Evolutionary conservation across 1,284 basidiomycete species (phyloP).

Genomic region (Sanghuangporus weigelae): DNA sequence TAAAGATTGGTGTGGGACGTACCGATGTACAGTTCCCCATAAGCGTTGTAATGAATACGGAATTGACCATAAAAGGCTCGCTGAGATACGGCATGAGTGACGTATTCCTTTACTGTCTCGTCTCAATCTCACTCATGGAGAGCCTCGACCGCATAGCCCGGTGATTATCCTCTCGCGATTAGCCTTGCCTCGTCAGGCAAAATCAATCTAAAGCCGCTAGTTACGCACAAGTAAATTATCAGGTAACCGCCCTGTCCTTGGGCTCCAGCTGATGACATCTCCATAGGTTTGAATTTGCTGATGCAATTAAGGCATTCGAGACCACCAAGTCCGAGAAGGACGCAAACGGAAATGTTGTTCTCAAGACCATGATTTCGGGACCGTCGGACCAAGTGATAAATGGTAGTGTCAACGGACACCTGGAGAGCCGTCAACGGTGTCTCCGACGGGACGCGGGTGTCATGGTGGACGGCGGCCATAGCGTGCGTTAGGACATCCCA

Average conservation of each 20-base stretch:
- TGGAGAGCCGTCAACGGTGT: not conserved
- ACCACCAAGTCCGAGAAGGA: slow-evolving; percentile 76
- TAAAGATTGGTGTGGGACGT: slow-evolving; percentile 69
- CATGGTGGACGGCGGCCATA: no score
- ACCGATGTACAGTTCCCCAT: slow-evolving; percentile 59
- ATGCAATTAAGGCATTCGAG: slow-evolving; percentile 77
- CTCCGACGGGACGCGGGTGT: no score
- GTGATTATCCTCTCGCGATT: slow-evolving; percentile 85
- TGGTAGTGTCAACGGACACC: not conserved
- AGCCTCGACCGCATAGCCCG: slow-evolving; percentile 43
- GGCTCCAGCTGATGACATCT: no score
- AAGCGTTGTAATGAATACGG: slow-evolving; percentile 61
- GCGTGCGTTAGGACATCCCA: no score
- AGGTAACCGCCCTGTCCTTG: not conserved
- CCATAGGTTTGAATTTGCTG: slow-evolving; percentile 64
- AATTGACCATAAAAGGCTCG: slow-evolving; percentile 77
- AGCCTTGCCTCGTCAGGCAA: slow-evolving; percentile 73
- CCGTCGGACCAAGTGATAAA: not conserved
- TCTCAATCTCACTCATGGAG: not conserved
- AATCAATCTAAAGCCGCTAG: slow-evolving; percentile 82
- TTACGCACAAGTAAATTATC: slow-evolving; percentile 69
- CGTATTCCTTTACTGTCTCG: slow-evolving; percentile 1
- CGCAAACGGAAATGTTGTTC: slow-evolving; percentile 65
- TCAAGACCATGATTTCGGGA: slow-evolving; percentile 75
- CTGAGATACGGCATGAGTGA: slow-evolving; percentile 77